These are phyloP conservation scores for Chlamydomonas urium DNA, from an alignment of 139 green algal genomes.

Conservation along the genomic window DNA sequence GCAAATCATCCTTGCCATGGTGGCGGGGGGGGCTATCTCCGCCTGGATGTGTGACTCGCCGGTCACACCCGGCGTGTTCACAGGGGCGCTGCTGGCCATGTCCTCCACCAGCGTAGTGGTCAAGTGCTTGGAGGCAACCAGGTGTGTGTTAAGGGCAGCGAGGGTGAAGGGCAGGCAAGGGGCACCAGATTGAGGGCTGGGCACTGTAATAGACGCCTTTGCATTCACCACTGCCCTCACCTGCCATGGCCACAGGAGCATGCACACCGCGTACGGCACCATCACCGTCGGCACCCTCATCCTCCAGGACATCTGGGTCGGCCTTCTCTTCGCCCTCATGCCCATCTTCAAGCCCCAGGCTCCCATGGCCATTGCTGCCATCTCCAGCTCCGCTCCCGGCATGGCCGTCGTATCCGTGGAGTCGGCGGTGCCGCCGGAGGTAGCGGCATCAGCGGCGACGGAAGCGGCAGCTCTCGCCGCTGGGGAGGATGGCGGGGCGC, in stretches of 20 bases:
- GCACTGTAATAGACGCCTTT: not conserved
- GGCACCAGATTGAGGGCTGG: not conserved
- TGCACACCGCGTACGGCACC: conserved; percentile 58
- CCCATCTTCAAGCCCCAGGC: conserved; percentile 52
- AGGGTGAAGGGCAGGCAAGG: not conserved
- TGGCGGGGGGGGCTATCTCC: not conserved
- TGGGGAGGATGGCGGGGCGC: too few species aligned
- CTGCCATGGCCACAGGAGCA: conserved; percentile 20
- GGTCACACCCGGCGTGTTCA: conserved; percentile 71
- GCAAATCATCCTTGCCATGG: conserved; percentile 8
- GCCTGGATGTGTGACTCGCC: conserved; percentile 5
- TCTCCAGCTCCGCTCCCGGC: too few species aligned
- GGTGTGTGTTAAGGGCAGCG: not conserved
- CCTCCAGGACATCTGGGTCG: conserved; percentile 36
- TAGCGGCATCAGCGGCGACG: too few species aligned
- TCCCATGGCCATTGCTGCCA: not conserved
- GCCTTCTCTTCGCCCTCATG: conserved; percentile 44
- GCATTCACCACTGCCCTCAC: not conserved
- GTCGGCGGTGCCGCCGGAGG: too few species aligned
- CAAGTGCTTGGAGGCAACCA: conserved; percentile 67
- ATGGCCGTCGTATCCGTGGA: too few species aligned
- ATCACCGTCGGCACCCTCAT: conserved; percentile 82
- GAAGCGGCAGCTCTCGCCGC: too few species aligned
- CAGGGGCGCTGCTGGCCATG: conserved; percentile 81
- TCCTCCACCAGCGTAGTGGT: conserved; percentile 69